Evolutionary conservation across 2,329 filamentous ascomycete genomes (phyloP), one percentile per base, ranked within the genome.

Genomic region (Aureobasidium vineae): DNA sequence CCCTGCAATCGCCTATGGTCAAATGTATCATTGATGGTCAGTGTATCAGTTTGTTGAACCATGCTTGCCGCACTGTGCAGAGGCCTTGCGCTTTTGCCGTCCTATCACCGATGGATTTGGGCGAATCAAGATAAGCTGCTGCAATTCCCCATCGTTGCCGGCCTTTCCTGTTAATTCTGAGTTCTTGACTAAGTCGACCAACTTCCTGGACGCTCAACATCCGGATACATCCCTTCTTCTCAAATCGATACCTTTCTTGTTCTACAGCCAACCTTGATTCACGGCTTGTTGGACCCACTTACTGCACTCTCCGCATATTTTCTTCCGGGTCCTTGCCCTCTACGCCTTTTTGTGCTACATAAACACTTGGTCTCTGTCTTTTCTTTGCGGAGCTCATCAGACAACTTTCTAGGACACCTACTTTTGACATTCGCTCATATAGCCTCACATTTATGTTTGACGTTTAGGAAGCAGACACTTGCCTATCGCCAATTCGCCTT

Each of bases 31-130:
- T 53, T 54, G 47, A 64, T 64, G 59, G 59, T 63, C 59, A 63
- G 59, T 63, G 59, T 63, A 53, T 54, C 49, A 41, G 45, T 63
- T n/a, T 49, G 43, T 61, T 63, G 59, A 63, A 50, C 59, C 59
- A 63, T 63, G 59, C 59, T 52, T 28, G 43, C 59, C 59, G 59
- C 59, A 49, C 57, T 40, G 43, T n/a, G 45, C 59, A 63, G 45
- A 52, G 59, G 13, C 57, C 41, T 49, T 63, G 59, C 45, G 36
- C 33, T n/a, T 26, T 50, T 50, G 45, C 59, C 59, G 57, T 36
- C 57, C 43, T 61, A 52, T 63, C 59, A 52, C 45, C 59, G 47
- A 54, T 36, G 40, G n/a, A 33, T 11, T 49, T 33, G 40, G n/a
- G 31, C 61, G 41, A 54, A 53, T 41, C 38, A 41, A 53, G 61